A percentile compares a stretch with the other conserved stretches of the same genome.
Evolutionary conservation across 805 yeast species (phyloP).

Genomic region (Pachysolen tannophilus): DNA sequence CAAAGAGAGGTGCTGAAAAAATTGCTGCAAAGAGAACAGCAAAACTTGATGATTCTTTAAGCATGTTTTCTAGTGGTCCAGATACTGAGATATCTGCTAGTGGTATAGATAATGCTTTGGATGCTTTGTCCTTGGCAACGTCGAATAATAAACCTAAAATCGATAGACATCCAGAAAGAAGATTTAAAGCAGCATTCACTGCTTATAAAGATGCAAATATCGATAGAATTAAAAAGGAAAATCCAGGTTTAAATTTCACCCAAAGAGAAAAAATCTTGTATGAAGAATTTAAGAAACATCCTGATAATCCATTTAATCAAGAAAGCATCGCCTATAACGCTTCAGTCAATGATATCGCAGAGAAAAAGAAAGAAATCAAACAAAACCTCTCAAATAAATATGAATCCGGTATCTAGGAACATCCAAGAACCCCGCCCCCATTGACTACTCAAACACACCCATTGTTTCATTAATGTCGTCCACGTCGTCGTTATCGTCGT

Average conservation of each 20-base stretch:
- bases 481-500: no score
- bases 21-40: constrained; percentile 53
- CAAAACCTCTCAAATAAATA: constrained; percentile 11
- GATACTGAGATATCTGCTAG: constrained; percentile 55
- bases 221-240: constrained; percentile 66
- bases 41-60: constrained; percentile 62
- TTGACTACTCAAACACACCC: no score
- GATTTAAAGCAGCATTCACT: constrained; percentile 72
- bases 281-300: constrained; percentile 76
- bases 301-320: constrained; percentile 82
- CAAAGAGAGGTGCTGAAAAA: constrained; percentile 63
- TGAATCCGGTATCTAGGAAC: no score
- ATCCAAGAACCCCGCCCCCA: no score
- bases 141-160: constrained; percentile 51
- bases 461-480: no score
- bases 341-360: constrained; percentile 37
- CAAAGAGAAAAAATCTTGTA: constrained; percentile 66
- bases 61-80: constrained; percentile 33
- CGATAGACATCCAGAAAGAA: constrained; percentile 84
- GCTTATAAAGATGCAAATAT: constrained; percentile 66
- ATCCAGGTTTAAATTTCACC: constrained; percentile 73
- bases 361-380: constrained; percentile 40
- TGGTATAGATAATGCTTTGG: constrained; percentile 72
- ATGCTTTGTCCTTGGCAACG: constrained; percentile 62
- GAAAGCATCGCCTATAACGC: constrained; percentile 61